Evolutionary conservation across 805 yeast species (phyloP).

Genomic region (Ogataea neopini): DNA sequence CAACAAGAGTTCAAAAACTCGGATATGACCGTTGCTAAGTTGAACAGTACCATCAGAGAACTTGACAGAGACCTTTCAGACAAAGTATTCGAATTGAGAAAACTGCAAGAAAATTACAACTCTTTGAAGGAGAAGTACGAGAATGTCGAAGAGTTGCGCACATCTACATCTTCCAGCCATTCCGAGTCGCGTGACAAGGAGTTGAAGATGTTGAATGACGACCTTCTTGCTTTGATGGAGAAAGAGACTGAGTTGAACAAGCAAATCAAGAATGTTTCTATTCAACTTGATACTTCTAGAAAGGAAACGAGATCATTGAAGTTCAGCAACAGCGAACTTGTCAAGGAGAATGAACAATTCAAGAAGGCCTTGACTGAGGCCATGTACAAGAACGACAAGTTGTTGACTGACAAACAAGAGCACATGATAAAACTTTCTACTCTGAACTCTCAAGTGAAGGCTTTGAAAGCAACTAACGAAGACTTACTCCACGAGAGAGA

Average conservation of each 20-base stretch:
- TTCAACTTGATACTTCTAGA: constrained; percentile 58
- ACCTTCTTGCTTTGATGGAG: constrained; percentile 55
- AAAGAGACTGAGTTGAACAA: constrained; percentile 67
- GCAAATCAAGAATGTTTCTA: constrained; percentile 58
- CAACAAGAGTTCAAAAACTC: constrained; percentile 55
- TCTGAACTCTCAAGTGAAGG: constrained; percentile 52
- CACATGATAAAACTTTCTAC: constrained; percentile 46
- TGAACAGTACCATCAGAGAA: constrained; percentile 50
- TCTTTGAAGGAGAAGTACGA: constrained; percentile 53
- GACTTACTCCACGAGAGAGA: constrained; percentile 66
- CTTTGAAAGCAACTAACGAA: constrained; percentile 58
- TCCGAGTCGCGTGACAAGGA: constrained; percentile 45
- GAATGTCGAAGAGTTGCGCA: constrained; percentile 41
- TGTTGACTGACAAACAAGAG: constrained; percentile 45
- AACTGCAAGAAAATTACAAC: constrained; percentile 47
- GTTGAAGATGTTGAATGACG: constrained; percentile 52
- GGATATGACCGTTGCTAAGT: constrained; percentile 53
- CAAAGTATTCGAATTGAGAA: constrained; percentile 54
- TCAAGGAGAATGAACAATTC: constrained; percentile 45
- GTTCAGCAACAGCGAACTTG: constrained; percentile 38
- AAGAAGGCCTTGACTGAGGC: constrained; percentile 41
- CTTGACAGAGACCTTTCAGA: constrained; percentile 59
- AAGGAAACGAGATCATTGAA: constrained; percentile 45
- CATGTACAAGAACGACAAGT: constrained; percentile 45
- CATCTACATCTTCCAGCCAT: constrained; percentile 33